A percentile compares a stretch with the other conserved stretches of the same genome.
These are phyloP conservation scores for Saccharomyces eubayanus DNA, from an alignment of 805 yeast genomes.

Conservation along the genomic window DNA sequence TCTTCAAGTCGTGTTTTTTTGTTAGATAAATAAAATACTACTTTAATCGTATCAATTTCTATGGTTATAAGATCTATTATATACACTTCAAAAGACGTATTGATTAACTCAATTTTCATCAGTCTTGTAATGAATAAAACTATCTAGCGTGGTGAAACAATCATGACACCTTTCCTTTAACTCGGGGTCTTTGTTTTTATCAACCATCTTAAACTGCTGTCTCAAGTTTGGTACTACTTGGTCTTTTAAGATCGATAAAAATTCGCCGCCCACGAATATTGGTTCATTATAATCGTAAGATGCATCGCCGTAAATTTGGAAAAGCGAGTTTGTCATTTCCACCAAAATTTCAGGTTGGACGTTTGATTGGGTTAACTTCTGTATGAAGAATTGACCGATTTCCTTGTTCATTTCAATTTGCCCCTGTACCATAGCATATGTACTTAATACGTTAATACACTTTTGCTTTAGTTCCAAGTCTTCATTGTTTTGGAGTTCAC, in stretches of 20 bases:
- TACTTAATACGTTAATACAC: slow-evolving; percentile 44
- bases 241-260: slow-evolving; percentile 35
- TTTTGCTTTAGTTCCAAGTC: slow-evolving; percentile 33
- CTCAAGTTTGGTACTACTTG: slow-evolving; percentile 42
- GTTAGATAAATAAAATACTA: no score
- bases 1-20: not conserved
- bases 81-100: not conserved
- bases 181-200: slow-evolving; percentile 49
- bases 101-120: slow-evolving; percentile 29
- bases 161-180: slow-evolving; percentile 62
- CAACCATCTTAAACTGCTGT: slow-evolving; percentile 51
- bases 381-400: slow-evolving; percentile 40
- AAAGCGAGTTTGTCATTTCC: slow-evolving; percentile 58
- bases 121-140: slow-evolving; percentile 72
- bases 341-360: slow-evolving; percentile 37
- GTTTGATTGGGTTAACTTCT: slow-evolving; percentile 19
- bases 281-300: slow-evolving; percentile 56
- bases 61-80: not conserved
- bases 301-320: slow-evolving; percentile 75
- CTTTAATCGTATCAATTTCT: not conserved
- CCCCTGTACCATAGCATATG: slow-evolving; percentile 40
- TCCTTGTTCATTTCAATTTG: slow-evolving; percentile 37
- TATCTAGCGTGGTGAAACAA: slow-evolving; percentile 52
- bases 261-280: slow-evolving; percentile 51
- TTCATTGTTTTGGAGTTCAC: slow-evolving; percentile 7